Conservation (phyloP, 2,329 filamentous ascomycete genomes). For the Aspergillus sp. region DNA sequence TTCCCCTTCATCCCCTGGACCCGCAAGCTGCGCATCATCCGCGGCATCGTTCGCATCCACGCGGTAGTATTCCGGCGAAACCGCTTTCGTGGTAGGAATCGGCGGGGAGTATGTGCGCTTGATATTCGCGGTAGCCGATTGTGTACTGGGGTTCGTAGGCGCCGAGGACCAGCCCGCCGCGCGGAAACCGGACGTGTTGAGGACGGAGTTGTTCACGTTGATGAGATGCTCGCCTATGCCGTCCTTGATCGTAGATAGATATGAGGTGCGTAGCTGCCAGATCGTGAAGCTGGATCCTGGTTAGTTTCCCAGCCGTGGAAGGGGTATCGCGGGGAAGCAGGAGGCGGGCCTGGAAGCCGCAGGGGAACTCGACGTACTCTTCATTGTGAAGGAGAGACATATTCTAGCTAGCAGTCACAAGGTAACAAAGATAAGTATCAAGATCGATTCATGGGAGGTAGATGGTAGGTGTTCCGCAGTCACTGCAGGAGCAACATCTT, state of each 20-base stretch:
- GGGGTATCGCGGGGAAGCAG: slow-evolving; percentile 1
- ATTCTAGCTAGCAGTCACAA: slow-evolving; percentile 7
- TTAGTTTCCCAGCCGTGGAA: slow-evolving; percentile 3
- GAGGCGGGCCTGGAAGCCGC: neutral
- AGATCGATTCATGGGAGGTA: slow-evolving; percentile 1
- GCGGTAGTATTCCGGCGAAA: slow-evolving; percentile 55
- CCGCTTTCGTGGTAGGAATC: slow-evolving; percentile 49
- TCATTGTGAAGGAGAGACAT: slow-evolving; percentile 45
- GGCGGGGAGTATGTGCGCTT: slow-evolving; percentile 59
- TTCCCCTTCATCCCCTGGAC: slow-evolving; percentile 41
- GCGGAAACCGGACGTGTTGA: slow-evolving; percentile 57
- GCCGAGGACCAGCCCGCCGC: slow-evolving; percentile 51
- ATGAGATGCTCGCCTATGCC: slow-evolving; percentile 58
- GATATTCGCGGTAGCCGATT: slow-evolving; percentile 43
- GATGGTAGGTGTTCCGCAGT: too few relatives aligned
- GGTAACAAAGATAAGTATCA: neutral
- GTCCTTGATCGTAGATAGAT: slow-evolving; percentile 55
- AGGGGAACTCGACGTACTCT: slow-evolving; percentile 32
- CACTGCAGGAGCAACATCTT: too few relatives aligned
- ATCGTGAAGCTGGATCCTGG: slow-evolving; percentile 47
- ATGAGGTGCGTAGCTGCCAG: slow-evolving; percentile 57
- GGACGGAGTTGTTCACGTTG: slow-evolving; percentile 52
- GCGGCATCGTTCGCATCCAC: slow-evolving; percentile 28
- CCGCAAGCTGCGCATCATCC: slow-evolving; percentile 16
- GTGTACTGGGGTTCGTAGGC: slow-evolving; percentile 23